Evolutionary conservation across 2,329 filamentous ascomycete genomes (phyloP).

Genomic region (Alternaria postmessia): DNA sequence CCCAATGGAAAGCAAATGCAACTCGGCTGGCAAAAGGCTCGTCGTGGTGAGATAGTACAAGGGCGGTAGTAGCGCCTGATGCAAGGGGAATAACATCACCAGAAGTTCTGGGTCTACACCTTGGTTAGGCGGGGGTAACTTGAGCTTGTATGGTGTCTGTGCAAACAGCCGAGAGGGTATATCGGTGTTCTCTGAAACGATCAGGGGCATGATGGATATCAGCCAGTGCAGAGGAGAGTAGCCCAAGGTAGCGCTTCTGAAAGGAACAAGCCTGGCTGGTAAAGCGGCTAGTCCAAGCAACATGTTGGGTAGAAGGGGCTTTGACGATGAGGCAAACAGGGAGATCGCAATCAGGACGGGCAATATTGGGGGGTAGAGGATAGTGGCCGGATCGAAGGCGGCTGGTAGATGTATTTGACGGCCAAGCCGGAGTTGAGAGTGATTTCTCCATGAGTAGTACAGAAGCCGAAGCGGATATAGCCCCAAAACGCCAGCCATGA

Average conservation of each 20-base stretch:
- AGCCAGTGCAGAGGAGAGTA: conserved; percentile 80
- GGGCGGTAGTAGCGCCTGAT: conserved; percentile 76
- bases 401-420: conserved; percentile 70
- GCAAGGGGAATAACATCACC: conserved; percentile 79
- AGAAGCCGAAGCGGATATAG: conserved; percentile 53
- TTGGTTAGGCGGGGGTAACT: conserved; percentile 38
- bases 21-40: conserved; percentile 84
- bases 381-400: conserved; percentile 87
- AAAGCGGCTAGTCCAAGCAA: conserved; percentile 81
- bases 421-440: conserved; percentile 42
- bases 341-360: conserved; percentile 80
- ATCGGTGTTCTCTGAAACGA: conserved; percentile 59
- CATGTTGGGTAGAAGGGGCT: conserved; percentile 77
- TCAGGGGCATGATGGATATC: conserved; percentile 74
- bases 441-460: conserved; percentile 37
- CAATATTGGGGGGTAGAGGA: conserved; percentile 83
- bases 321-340: conserved; percentile 68
- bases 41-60: conserved; percentile 86
- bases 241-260: conserved; percentile 63
- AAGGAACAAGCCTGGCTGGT: conserved; percentile 75
- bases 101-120: conserved; percentile 65
- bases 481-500: conserved; percentile 41
- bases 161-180: conserved; percentile 45
- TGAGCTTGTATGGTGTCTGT: conserved; percentile 47
- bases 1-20: conserved; percentile 83